Evolutionary conservation across 768 basidiomycete genomes (phyloP).

Genomic region (Pleurotus giganteus): DNA sequence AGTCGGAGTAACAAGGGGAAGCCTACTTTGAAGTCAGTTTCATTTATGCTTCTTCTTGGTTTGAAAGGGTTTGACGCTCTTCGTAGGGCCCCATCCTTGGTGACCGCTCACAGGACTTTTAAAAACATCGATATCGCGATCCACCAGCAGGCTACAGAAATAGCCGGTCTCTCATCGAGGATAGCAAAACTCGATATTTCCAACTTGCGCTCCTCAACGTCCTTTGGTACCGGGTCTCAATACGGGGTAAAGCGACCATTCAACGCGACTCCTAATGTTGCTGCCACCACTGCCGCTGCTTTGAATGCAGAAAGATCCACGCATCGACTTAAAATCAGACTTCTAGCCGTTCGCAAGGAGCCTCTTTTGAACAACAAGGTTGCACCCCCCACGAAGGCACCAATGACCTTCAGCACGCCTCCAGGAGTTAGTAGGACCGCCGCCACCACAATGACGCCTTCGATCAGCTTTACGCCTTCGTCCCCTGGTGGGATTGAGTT

Average conservation of each 20-base stretch:
- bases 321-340: slow-evolving; percentile 63
- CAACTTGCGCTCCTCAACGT: slow-evolving; percentile 34
- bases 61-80: slow-evolving; percentile 4
- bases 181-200: slow-evolving; percentile 48
- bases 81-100: slow-evolving; percentile 76
- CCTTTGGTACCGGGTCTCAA: neutral
- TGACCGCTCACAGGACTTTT: slow-evolving; percentile 81
- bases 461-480: slow-evolving; percentile 21
- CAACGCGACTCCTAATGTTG: slow-evolving; percentile 62
- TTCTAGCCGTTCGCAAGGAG: slow-evolving; percentile 56
- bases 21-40: slow-evolving; percentile 57
- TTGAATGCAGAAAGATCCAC: slow-evolving; percentile 79
- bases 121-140: slow-evolving; percentile 80
- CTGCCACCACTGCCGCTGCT: slow-evolving; percentile 75
- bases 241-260: slow-evolving; percentile 29
- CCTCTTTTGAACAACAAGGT: slow-evolving; percentile 68
- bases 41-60: neutral
- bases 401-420: slow-evolving; percentile 36
- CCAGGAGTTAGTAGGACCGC: slow-evolving; percentile 18
- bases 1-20: slow-evolving; percentile 59
- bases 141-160: slow-evolving; percentile 54
- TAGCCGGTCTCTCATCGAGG: slow-evolving; percentile 50
- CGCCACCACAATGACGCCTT: slow-evolving; percentile 12
- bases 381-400: slow-evolving; percentile 31
- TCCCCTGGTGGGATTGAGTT: slow-evolving; percentile 24